Conservation (phyloP, 2,329 filamentous ascomycete species). For the Trichoderma breve region DNA sequence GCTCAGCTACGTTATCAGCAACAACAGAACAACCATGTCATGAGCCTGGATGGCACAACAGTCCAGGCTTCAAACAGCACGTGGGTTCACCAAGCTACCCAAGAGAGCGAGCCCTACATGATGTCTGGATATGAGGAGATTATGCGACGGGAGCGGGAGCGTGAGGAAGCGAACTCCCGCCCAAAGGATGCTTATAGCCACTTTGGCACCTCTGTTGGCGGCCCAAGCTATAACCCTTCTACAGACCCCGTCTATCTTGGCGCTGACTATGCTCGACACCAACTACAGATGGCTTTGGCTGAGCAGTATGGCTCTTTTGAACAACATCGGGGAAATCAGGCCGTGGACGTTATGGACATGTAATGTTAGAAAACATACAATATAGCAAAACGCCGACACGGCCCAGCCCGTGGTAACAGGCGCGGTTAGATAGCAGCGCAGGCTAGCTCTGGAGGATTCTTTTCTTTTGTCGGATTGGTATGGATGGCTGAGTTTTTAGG, state of each 20-base stretch:
- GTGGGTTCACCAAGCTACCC: conserved; percentile 44
- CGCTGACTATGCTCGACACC: conserved; percentile 46
- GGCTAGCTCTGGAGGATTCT: background rate
- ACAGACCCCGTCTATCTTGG: conserved; percentile 68
- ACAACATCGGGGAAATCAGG: conserved; percentile 43
- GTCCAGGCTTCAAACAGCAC: conserved; percentile 53
- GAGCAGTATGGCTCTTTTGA: conserved; percentile 65
- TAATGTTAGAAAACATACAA: conserved; percentile 28
- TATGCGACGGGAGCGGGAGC: conserved; percentile 62
- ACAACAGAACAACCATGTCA: conserved; percentile 42
- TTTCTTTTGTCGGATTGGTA: background rate
- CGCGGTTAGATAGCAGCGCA: conserved; percentile 8
- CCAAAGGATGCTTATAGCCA: conserved; percentile 45
- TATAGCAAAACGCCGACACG: conserved; percentile 20
- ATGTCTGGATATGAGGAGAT: conserved; percentile 73
- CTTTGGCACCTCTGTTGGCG: conserved; percentile 41
- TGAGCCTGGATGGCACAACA: conserved; percentile 55
- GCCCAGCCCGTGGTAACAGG: background rate
- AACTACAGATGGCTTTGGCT: conserved; percentile 60
- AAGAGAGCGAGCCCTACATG: conserved; percentile 78
- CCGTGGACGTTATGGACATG: conserved; percentile 51
- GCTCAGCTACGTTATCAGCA: conserved; percentile 59
- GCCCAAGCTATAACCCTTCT: conserved; percentile 50
- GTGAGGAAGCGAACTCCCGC: conserved; percentile 32
- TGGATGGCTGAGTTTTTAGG: background rate